Conservation (phyloP, 1,139 yeast genomes). For the Lodderomyces metapsilosis region DNA sequence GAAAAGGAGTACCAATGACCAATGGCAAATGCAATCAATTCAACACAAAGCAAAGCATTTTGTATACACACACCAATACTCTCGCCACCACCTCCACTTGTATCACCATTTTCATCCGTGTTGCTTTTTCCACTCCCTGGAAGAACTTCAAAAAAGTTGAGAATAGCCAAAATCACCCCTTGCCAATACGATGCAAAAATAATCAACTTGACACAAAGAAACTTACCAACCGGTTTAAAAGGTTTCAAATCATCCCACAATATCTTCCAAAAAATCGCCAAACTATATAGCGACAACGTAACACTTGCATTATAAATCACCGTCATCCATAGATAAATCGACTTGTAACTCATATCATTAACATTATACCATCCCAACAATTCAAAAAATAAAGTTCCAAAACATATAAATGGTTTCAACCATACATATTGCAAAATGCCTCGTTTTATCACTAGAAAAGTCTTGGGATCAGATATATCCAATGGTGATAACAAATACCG, state of each 20-base stretch:
- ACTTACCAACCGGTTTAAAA: conserved; percentile 88
- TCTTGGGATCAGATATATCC: conserved; percentile 84
- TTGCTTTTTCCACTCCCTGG: conserved; percentile 21
- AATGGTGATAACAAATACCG: conserved; percentile 51
- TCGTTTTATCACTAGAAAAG: conserved; percentile 74
- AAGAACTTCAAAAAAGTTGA: conserved; percentile 56
- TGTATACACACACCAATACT: conserved; percentile 63
- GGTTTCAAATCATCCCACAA: conserved; percentile 72
- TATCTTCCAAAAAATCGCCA: conserved; percentile 92
- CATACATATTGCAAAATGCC: conserved; percentile 93
- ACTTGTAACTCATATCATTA: conserved; percentile 47
- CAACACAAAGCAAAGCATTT: conserved; percentile 78
- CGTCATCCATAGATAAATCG: conserved; percentile 66
- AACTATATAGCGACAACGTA: conserved; percentile 73
- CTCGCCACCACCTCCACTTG: conserved; percentile 24
- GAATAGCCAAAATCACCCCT: conserved; percentile 65
- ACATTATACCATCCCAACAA: conserved; percentile 49
- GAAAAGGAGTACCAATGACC: conserved; percentile 89
- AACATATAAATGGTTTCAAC: conserved; percentile 80
- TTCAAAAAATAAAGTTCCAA: conserved; percentile 53
- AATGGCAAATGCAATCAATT: conserved; percentile 79
- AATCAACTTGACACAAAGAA: conserved; percentile 85
- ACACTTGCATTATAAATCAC: conserved; percentile 77
- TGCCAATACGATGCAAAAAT: conserved; percentile 98
- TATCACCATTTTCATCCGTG: conserved; percentile 21